Percentiles rank a stretch among this genome's conserved stretches.
Conservation (phyloP, 306 rosid species). For the Rubus idaeus region DNA sequence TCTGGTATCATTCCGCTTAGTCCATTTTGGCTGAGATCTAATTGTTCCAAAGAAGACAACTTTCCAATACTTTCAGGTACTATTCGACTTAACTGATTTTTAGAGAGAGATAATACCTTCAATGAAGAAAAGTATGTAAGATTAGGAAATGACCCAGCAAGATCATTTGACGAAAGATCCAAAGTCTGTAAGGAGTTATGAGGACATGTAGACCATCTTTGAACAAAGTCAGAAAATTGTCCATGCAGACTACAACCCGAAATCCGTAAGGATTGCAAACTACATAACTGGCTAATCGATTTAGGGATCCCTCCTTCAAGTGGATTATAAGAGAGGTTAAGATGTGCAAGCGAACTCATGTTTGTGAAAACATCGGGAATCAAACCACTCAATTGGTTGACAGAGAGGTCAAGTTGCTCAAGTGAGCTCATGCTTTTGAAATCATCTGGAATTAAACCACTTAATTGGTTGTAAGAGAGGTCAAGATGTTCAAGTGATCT, state of each 20-base stretch:
- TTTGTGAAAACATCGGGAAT: neutral
- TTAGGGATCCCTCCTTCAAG: slow-evolving; percentile 3
- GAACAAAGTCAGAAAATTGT: neutral
- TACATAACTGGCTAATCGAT: neutral
- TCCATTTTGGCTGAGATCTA: too few species aligned
- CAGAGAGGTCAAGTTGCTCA: too few species aligned
- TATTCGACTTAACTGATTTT: too few species aligned
- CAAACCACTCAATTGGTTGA: too few species aligned
- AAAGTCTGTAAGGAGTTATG: neutral
- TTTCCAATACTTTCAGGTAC: too few species aligned
- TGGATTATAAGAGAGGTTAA: neutral
- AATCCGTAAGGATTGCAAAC: neutral
- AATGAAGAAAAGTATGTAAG: slow-evolving; percentile 10
- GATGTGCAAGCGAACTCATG: neutral
- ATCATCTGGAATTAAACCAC: too few species aligned
- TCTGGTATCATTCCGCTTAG: too few species aligned
- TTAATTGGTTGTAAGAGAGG: too few species aligned
- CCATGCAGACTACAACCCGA: neutral
- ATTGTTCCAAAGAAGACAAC: too few species aligned
- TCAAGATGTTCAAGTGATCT: too few species aligned
- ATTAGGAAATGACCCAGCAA: slow-evolving; percentile 11
- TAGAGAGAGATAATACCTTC: too few species aligned
- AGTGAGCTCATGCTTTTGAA: too few species aligned
- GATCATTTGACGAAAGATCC: neutral
- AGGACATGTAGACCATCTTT: neutral